Evolutionary conservation across 2,329 filamentous ascomycete species (phyloP), one percentile per base, ranked within the genome.

Genomic region (Penicillium sp.): DNA sequence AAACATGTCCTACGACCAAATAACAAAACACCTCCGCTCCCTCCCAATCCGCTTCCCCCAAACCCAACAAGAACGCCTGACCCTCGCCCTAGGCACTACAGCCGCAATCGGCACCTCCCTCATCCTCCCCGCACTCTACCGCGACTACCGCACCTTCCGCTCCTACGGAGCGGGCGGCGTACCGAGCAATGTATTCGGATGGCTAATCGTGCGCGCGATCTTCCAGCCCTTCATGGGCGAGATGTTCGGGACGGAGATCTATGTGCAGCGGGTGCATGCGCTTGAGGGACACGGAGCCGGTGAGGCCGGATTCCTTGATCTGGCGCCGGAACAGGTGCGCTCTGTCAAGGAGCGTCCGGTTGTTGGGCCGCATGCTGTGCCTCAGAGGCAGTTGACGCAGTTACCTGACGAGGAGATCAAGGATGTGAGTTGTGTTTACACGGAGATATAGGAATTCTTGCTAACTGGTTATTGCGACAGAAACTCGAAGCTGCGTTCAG

Each of bases 161-260:
- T 66, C 66, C n/a, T 70, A 75, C 41, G 73, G 73, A 1, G 69
- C 64, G 1, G 73, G 73, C 6, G 74, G 74, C 0, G 51, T 67
- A 2, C 73, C 73, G 2, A 66, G 72, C 53, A 75, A 76, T 55
- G 33, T 67, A 12, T 29, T 71, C 25, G 74, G 74, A 44, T 76
- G 72, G 70, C 43, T 74, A 12, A 37, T 64, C 8, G 62, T 62
- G 29, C 62, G 58, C 14, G 43, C 65, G 26, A 41, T 69, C 1
- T 60, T 67, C 25, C 58, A 65, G 27, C 68, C 69, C 1, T 64
- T 68, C 33, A 51, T 49, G 14, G 45, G 58, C 12, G 68, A 72
- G n/a, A 67, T 67, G 64, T 47, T 71, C 43, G 61, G 61, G n/a
- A 71, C 70, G 5, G 52, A 57, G 11, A 54, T 64, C 6, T 71